phyloP scores from a whole-genome alignment of 805 yeast species.

The Pichia ethanolica region DNA sequence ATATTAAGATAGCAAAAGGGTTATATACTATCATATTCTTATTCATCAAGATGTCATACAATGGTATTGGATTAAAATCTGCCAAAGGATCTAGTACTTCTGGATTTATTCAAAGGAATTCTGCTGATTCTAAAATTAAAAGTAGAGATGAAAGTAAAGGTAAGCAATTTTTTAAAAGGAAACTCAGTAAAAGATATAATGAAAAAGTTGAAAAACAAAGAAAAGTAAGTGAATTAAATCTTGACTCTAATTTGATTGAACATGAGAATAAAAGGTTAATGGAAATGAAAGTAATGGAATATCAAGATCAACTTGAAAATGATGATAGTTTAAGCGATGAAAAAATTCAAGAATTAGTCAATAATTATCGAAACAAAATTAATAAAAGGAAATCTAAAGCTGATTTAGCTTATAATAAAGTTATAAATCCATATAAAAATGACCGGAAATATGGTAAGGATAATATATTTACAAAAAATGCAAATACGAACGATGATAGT shows the following conservation, averaged over 20 bases:
- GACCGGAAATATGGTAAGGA: too few relatives aligned
- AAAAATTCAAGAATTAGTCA: conserved; percentile 28
- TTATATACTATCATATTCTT: too few relatives aligned
- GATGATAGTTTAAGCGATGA: conserved; percentile 29
- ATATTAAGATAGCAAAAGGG: too few relatives aligned
- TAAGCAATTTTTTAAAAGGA: conserved; percentile 34
- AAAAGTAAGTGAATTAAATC: conserved; percentile 1
- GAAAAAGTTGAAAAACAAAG: conserved; percentile 11
- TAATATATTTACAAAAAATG: too few relatives aligned
- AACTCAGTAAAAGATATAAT: conserved; percentile 13
- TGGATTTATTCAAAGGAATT: conserved; percentile 48
- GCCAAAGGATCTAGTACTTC: conserved; percentile 60
- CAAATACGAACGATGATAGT: too few relatives aligned
- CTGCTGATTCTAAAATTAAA: conserved; percentile 20
- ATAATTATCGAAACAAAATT: conserved; percentile 17
- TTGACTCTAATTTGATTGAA: conserved; percentile 23
- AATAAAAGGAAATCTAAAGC: background rate
- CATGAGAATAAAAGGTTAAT: conserved; percentile 34
- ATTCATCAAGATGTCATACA: conserved; percentile 38
- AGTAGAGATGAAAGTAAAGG: conserved; percentile 23
- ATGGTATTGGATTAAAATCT: conserved; percentile 49
- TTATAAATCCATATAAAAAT: conserved; percentile 15
- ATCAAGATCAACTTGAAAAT: conserved; percentile 47
- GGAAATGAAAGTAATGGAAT: conserved; percentile 43
- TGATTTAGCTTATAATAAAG: background rate